These are phyloP conservation scores for Trametes elegans DNA, from an alignment of 768 basidiomycete species.

Conservation along the genomic window DNA sequence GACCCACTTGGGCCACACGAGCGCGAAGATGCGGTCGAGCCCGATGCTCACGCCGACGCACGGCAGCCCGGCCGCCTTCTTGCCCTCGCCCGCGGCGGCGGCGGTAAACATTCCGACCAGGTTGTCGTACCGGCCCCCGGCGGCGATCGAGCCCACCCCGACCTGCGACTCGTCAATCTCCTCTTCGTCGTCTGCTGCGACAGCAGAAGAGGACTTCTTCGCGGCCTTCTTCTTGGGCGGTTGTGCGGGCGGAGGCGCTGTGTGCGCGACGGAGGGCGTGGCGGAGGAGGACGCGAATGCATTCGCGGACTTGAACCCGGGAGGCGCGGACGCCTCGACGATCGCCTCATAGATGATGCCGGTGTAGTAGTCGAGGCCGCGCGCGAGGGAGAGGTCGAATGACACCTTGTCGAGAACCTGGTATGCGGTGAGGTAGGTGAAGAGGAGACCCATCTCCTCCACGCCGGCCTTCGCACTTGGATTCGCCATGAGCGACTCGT, in stretches of 20 bases:
- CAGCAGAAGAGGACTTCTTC: slow-evolving; percentile 43
- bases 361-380: slow-evolving; percentile 97
- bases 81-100: slow-evolving; percentile 73
- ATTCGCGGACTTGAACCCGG: slow-evolving; percentile 62
- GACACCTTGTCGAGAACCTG: slow-evolving; percentile 81
- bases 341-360: slow-evolving; percentile 98
- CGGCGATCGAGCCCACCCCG: slow-evolving; percentile 99
- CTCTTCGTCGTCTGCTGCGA: slow-evolving; percentile 59
- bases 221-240: slow-evolving; percentile 39
- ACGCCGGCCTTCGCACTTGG: slow-evolving; percentile 77
- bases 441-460: slow-evolving; percentile 82
- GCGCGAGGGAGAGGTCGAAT: slow-evolving; percentile 96
- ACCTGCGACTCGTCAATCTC: slow-evolving; percentile 91
- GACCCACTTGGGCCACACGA: slow-evolving; percentile 85
- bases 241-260: slow-evolving; percentile 28
- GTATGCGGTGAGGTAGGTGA: slow-evolving; percentile 80
- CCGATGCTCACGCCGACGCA: slow-evolving; percentile 94
- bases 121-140: slow-evolving; percentile 94
- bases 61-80: slow-evolving; percentile 66
- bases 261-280: slow-evolving; percentile 23
- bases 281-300: slow-evolving; percentile 41
- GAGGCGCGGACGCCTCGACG: slow-evolving; percentile 91
- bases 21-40: slow-evolving; percentile 88
- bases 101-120: slow-evolving; percentile 91
- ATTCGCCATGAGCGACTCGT: slow-evolving; percentile 66